These are phyloP conservation scores for Aspergillus awamori DNA, from an alignment of 2,329 filamentous ascomycete genomes.

Conservation along the genomic window DNA sequence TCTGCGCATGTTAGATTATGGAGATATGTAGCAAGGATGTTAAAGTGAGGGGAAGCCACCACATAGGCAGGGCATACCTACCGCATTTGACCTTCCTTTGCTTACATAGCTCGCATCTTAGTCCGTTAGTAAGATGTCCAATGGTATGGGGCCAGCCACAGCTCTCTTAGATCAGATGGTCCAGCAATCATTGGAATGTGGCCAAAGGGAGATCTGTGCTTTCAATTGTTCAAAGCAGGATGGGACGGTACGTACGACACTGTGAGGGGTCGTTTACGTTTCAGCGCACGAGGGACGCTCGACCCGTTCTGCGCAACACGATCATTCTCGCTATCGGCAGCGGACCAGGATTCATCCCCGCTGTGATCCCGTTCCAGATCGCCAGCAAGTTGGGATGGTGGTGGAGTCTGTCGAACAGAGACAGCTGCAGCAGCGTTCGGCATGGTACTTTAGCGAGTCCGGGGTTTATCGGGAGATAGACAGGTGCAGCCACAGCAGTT, in stretches of 20 bases:
- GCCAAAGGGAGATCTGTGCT: not conserved
- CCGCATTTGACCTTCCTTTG: constrained; percentile 52
- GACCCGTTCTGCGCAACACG: constrained; percentile 32
- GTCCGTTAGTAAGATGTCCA: constrained; percentile 24
- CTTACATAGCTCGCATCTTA: constrained; percentile 49
- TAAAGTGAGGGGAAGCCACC: not conserved
- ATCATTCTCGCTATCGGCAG: constrained; percentile 40
- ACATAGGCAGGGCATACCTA: constrained; percentile 25
- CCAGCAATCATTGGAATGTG: not conserved
- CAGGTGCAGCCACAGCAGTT: constrained; percentile 18
- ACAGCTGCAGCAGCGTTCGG: constrained; percentile 33
- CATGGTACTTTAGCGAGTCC: constrained; percentile 40
- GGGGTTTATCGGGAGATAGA: constrained; percentile 23
- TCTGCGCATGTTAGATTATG: constrained; percentile 36
- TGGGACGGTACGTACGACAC: constrained; percentile 38
- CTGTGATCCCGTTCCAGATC: constrained; percentile 36
- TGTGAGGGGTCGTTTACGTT: constrained; percentile 42
- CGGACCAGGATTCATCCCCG: constrained; percentile 39
- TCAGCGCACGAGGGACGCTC: constrained; percentile 31
- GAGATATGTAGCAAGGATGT: not conserved
- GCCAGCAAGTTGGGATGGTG: constrained; percentile 24
- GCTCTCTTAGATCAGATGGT: not conserved
- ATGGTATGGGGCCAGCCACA: not conserved
- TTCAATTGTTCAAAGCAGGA: not conserved
- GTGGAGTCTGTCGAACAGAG: constrained; percentile 26